Evolutionary conservation across 73 alveolate genomes (phyloP).

Genomic region (Urostyla sp.): DNA sequence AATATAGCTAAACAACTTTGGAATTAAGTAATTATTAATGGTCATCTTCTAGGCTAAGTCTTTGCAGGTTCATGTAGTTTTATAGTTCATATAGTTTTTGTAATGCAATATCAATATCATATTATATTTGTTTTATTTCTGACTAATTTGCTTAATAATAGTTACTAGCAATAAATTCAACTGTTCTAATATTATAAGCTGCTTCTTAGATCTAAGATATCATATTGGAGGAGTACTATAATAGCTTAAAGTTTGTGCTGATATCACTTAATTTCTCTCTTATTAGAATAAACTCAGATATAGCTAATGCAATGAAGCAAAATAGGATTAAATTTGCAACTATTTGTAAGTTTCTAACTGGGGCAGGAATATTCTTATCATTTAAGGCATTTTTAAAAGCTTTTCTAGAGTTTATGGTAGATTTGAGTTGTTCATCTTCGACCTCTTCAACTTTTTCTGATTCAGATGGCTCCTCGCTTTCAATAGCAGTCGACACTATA

Average conservation of each 20-base stretch:
- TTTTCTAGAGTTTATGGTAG: constrained; percentile 46
- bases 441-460: constrained; percentile 39
- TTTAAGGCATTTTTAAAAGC: constrained; percentile 39
- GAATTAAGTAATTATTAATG: neutral
- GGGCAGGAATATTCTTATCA: constrained; percentile 33
- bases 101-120: constrained; percentile 35
- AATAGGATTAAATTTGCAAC: constrained; percentile 44
- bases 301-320: constrained; percentile 1
- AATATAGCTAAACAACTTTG: constrained; percentile 35
- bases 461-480: constrained; percentile 42
- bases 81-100: constrained; percentile 15
- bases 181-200: constrained; percentile 27
- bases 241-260: constrained; percentile 22
- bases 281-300: constrained; percentile 22
- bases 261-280: constrained; percentile 14
- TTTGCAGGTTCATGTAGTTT: constrained; percentile 33
- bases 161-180: neutral
- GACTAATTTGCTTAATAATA: neutral
- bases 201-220: constrained; percentile 56
- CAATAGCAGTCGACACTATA: constrained; percentile 19
- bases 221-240: neutral
- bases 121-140: neutral
- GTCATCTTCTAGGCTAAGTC: neutral
- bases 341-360: constrained; percentile 42
- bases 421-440: constrained; percentile 19